Evolutionary conservation across 1,139 yeast genomes (phyloP), one percentile per base, ranked within the genome.

Genomic region (Hansenula anomala): DNA sequence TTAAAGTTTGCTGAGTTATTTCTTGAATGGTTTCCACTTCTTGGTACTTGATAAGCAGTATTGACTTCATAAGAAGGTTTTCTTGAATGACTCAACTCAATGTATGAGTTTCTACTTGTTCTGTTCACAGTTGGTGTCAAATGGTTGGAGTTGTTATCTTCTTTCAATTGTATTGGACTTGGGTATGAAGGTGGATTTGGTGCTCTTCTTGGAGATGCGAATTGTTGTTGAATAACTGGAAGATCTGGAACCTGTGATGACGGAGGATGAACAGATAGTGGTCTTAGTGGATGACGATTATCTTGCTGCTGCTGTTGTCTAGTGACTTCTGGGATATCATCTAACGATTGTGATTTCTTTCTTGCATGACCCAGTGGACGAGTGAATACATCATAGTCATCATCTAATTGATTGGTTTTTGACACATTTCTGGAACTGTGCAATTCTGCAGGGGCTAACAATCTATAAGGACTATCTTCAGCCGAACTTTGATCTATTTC

Each of bases 191-290:
- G 82, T 7, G 82, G 81, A 39, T 67, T 69, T 2, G 86, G 86
- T 0, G 85, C 82, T 50, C 66, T 75, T 56, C 86, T 66, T 19
- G 86, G 87, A 0, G 86, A 78, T 25, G 67, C 56, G 52, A 79
- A 78, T 32, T 49, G 55, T 19, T 46, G 43, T 13, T 16, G 25
- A 37, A 34, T 18, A 26, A 12, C 13, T 23, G 52, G 51, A 6
- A 47, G 23, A 15, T 39, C 42, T 23, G 52, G 54, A 16, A 45
- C 45, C 37, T 45, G 54, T 10, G 55, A 46, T 7, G 52, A 43
- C 20, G 62, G 55, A 2, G 58, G 54, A 1, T 47, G 42, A 5
- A 48, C 39, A 5, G 55, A 46, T 11, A 44, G 29, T 27, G 55
- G 50, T 19, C 42, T 36, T 34, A 41, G 48, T 34, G 18, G 55